Conservation (phyloP, 441 rosid genomes). For the Francoa sonchifolia region DNA sequence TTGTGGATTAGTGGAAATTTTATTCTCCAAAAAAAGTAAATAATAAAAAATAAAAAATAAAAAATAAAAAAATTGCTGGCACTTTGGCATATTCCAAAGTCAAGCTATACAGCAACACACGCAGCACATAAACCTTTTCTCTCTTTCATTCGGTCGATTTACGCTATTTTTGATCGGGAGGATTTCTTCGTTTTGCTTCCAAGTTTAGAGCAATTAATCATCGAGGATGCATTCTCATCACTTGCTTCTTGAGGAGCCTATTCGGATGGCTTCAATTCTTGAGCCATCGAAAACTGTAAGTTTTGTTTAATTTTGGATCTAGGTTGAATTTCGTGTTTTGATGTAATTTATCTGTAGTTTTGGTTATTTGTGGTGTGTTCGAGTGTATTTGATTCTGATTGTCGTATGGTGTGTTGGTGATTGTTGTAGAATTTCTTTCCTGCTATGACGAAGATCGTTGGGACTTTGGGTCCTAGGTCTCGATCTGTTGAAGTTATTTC, state of each 20-base stretch:
- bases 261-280: conserved; percentile 92
- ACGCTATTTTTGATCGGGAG: conserved; percentile 1
- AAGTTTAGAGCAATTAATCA: not conserved
- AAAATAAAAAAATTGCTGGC: too few species aligned
- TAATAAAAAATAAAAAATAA: too few species aligned
- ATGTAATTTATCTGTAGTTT: not conserved
- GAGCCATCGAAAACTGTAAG: conserved; percentile 83
- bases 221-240: conserved; percentile 73
- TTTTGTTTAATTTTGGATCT: conserved; percentile 3
- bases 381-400: not conserved
- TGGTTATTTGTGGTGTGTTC: not conserved
- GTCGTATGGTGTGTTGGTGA: not conserved
- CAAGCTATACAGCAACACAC: too few species aligned
- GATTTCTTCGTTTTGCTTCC: not conserved
- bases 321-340: not conserved
- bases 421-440: conserved; percentile 67
- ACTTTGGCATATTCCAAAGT: too few species aligned
- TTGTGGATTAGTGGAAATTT: too few species aligned
- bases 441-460: conserved; percentile 95
- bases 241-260: conserved; percentile 88
- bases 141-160: not conserved
- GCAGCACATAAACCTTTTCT: too few species aligned
- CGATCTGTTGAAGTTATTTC: conserved; percentile 71
- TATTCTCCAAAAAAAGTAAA: too few species aligned
- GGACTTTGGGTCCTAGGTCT: conserved; percentile 90